Conservation (phyloP, 495 filamentous ascomycete genomes). For the Penicillium cosmopolitanum region DNA sequence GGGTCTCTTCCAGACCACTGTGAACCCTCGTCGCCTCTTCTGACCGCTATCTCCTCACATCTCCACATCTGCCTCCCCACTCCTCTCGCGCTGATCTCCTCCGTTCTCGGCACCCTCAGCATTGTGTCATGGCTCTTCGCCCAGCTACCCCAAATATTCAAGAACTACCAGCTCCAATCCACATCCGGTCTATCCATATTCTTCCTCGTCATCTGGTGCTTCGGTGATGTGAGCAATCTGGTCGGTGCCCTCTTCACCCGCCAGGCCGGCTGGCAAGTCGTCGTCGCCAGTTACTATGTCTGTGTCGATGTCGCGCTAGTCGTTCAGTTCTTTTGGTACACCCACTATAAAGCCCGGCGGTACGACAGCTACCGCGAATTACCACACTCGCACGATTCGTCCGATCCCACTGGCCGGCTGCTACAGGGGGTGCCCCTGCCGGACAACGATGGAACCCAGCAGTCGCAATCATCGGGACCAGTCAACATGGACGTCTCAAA, state of each 20-base stretch:
- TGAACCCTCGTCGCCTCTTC: constrained; percentile 61
- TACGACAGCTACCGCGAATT: constrained; percentile 34
- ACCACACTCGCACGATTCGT: constrained; percentile 25
- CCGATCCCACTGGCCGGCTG: constrained; percentile 27
- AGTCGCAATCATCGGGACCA: constrained; percentile 18
- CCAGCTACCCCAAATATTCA: constrained; percentile 74
- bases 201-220: constrained; percentile 71
- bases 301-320: constrained; percentile 66
- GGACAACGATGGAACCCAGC: constrained; percentile 21
- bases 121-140: constrained; percentile 79
- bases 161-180: constrained; percentile 67
- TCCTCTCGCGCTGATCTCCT: constrained; percentile 67
- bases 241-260: constrained; percentile 66
- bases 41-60: constrained; percentile 59
- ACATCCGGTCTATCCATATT: constrained; percentile 70
- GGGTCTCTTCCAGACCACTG: constrained; percentile 62
- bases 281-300: constrained; percentile 70
- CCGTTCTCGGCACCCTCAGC: constrained; percentile 63
- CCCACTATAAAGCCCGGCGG: constrained; percentile 46
- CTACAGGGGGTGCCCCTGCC: constrained; percentile 35
- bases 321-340: constrained; percentile 72
- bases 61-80: constrained; percentile 71
- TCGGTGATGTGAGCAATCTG: constrained; percentile 71
- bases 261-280: constrained; percentile 72
- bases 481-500: constrained; percentile 23